These are phyloP conservation scores for Alternaria sp. DNA, from an alignment of 2,329 filamentous ascomycete species.

Conservation along the genomic window DNA sequence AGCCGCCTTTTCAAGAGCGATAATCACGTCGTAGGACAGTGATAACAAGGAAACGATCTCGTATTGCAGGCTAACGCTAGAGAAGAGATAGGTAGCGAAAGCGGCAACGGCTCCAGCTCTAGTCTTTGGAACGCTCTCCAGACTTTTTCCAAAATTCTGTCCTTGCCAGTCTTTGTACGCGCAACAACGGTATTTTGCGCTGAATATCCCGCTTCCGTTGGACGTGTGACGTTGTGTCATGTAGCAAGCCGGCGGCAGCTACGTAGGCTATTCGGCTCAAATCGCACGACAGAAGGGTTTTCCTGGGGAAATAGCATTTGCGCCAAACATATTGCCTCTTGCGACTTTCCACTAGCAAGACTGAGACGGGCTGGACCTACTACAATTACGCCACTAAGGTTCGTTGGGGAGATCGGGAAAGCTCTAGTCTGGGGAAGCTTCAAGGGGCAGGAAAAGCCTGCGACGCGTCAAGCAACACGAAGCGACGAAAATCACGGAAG, in stretches of 20 bases:
- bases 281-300: not conserved
- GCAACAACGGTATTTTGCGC: slow-evolving; percentile 2
- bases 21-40: no score
- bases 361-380: not conserved
- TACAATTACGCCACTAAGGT: not conserved
- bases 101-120: not conserved
- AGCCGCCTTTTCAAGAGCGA: slow-evolving; percentile 29
- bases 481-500: slow-evolving; percentile 10
- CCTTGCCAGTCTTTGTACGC: slow-evolving; percentile 19
- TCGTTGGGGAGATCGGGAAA: not conserved
- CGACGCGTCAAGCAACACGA: fast-evolving
- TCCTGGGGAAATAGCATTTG: not conserved
- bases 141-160: not conserved
- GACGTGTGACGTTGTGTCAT: slow-evolving; percentile 25
- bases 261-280: slow-evolving; percentile 15
- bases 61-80: slow-evolving; percentile 19
- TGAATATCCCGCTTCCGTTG: slow-evolving; percentile 11
- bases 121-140: not conserved
- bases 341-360: not conserved
- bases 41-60: slow-evolving; percentile 9
- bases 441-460: not conserved
- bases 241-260: slow-evolving; percentile 10
- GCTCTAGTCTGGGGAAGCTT: not conserved
- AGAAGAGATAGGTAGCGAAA: slow-evolving; percentile 1
- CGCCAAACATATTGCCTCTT: not conserved